Base-by-base conservation (phyloP, 2,329 filamentous ascomycete species). In the Drechslera avenae region DNA sequence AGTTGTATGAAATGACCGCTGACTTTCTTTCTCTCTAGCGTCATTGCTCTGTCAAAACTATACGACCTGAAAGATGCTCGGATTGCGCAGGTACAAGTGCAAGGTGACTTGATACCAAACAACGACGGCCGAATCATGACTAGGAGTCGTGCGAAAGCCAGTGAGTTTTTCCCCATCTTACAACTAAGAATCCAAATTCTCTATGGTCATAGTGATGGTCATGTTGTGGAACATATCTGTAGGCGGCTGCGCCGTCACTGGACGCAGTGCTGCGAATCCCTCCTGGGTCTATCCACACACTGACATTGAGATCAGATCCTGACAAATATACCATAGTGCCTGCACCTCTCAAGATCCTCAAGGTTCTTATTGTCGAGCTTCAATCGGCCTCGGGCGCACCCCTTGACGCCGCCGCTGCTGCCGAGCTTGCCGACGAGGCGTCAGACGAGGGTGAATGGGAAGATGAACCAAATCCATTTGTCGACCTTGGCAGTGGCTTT, bases 301-400 rank as follows among this genome's bases (percentile, higher is more conserved):
- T 66, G 43, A 67, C 62, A 7, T n/a, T 21, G 13, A 13, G 18
- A 21, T 41, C 46, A 89, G 86, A 93, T 70, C 94, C 94, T 13
- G 92, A 97, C 70, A 87, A 88, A 71, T 97, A 88, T 77, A 97
- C 91, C 5, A 85, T 89, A 53, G 86, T 99, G 51, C 85, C 92
- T 0, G 92, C 92, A 0, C 87, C 90, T 1, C 82, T 99, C 68
- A 99, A 99, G 78, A 97, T 99, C 54, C 78, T 97, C 75, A 99
- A 99, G 79, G 88, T 97, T 3, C 84, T 99, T 7, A 88, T 97
- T 39, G 91, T 96, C 68, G 94, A 99, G 76, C 84, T 99, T 3
- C 80, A 89, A 5, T 91, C 90, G 0, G 90, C 91, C 1, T 87
- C 89, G 4, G 90, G 90, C 18, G 75, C 77, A n/a, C 57, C 52